Percentiles rank a stretch among this genome's conserved stretches.
These are phyloP conservation scores for Leptodermis oblonga DNA, from an alignment of 257 asterid species.

Conservation along the genomic window DNA sequence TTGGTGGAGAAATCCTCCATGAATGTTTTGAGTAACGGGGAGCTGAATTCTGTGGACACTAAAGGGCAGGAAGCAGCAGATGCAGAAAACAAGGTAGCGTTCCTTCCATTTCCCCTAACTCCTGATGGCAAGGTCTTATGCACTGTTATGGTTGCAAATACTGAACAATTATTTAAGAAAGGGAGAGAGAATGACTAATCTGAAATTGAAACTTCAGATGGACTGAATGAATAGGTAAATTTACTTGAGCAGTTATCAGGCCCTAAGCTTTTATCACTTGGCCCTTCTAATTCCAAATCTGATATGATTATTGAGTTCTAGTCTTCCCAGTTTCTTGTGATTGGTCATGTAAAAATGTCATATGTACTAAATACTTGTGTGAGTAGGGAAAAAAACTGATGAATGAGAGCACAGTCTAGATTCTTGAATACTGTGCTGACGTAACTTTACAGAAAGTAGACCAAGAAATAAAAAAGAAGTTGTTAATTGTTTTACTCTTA, in stretches of 20 bases:
- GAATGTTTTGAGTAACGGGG: slow-evolving; percentile 53
- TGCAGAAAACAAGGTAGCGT: slow-evolving; percentile 50
- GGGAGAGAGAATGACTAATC: neutral
- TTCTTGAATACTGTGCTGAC: neutral
- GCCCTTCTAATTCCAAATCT: neutral
- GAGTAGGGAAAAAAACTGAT: neutral
- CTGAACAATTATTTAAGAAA: neutral
- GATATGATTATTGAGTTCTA: neutral
- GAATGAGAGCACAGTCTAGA: neutral
- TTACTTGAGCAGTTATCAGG: neutral
- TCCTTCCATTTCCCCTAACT: slow-evolving; percentile 3
- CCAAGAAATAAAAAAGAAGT: neutral
- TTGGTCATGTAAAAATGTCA: neutral
- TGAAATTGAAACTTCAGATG: neutral
- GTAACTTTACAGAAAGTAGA: neutral
- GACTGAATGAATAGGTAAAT: neutral
- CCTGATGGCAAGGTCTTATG: neutral
- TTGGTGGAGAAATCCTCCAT: slow-evolving; percentile 42
- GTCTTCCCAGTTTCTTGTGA: neutral
- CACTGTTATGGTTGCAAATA: neutral
- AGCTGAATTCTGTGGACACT: slow-evolving; percentile 32
- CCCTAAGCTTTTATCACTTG: neutral
- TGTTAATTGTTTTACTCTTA: neutral
- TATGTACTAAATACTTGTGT: neutral
- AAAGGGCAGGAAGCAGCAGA: slow-evolving; percentile 51